Base-by-base conservation (phyloP, 225 moss, liverwort and hornwort species). In the Pseudisothecium myosuroides region DNA sequence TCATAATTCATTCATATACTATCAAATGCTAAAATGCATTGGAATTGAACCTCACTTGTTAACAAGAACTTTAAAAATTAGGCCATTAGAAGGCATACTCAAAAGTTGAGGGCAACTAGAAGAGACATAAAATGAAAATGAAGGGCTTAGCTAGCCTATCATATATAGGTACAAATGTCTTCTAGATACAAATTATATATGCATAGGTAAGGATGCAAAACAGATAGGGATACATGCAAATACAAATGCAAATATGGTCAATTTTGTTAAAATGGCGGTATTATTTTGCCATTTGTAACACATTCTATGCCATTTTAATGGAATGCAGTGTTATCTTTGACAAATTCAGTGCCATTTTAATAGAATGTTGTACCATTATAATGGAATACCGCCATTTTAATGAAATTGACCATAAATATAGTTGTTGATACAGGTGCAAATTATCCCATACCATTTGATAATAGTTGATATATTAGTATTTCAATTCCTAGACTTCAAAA, bases 31-130 rank as follows among this genome's bases (percentile, higher is more conserved):
- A 73, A 16, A 26, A 55, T 39, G n/a, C n/a, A 27, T 58, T 79
- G n/a, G 17, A n/a, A n/a, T 79, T 39, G 17, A 27, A n/a, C 18
- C 8, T 41, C 11, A 61, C 43, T 31, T 60, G 2, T 6, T 12
- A 81, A 61, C 6, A 60, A 61, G 31, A 61, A 81, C 61, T 5
- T 61, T 41, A 19, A 31, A 43, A 61, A 61, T 43, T 13, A 41
- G 31, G 6, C 3, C 3, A 43, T 14, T 61, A 1, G 9, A 29
- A 21, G 1, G 7, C 18, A 45, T 29, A 32, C 12, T 49, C 4
- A 49, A 7, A 75, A 49, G 19, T 32, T 12, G 7, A 18, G 3
- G 5, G 14, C 1, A 2, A 0, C 0, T 11, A 1, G 18, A 31
- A 31, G 31, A 31, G 18, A 74, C 47, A 47, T 47, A 31, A 49